Conservation (phyloP, 495 filamentous ascomycete species). For the Penicillium canariense region DNA sequence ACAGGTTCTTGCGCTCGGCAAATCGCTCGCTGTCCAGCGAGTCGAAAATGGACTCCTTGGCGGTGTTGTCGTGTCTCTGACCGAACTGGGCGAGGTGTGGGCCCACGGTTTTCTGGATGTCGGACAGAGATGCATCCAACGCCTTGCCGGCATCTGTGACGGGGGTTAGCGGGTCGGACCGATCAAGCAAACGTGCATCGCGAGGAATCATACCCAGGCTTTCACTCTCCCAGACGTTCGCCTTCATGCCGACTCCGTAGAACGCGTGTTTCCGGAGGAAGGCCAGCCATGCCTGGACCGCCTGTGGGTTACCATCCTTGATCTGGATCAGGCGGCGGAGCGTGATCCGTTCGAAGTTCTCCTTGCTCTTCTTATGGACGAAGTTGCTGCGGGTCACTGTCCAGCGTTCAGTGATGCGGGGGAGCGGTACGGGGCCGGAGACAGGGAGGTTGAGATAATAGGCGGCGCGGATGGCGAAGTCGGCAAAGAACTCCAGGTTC, state of each 20-base stretch:
- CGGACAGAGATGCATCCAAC: constrained; percentile 59
- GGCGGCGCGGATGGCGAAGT: constrained; percentile 91
- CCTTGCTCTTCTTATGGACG: constrained; percentile 94
- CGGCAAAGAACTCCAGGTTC: constrained; percentile 90
- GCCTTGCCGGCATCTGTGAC: constrained; percentile 59
- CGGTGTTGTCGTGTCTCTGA: constrained; percentile 44
- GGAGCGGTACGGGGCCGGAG: constrained; percentile 83
- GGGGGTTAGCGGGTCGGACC: constrained; percentile 2
- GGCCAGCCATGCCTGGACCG: constrained; percentile 85
- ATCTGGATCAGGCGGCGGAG: constrained; percentile 86
- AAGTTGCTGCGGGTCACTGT: constrained; percentile 89
- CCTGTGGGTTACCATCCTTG: constrained; percentile 85
- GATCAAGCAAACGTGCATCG: not conserved
- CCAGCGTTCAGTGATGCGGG: constrained; percentile 84
- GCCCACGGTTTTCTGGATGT: constrained; percentile 58
- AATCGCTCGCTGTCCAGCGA: constrained; percentile 34
- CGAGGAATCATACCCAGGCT: constrained; percentile 53
- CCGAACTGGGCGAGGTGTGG: constrained; percentile 64
- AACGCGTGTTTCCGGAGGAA: constrained; percentile 88
- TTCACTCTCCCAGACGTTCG: constrained; percentile 89
- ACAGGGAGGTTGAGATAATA: constrained; percentile 91
- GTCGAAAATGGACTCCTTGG: constrained; percentile 26
- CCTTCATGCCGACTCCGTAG: constrained; percentile 97
- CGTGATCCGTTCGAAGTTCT: constrained; percentile 94
- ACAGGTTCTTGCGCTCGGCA: constrained; percentile 28